These are phyloP conservation scores for Sapria himalayana DNA, from an alignment of 345 rosid genomes.

Conservation along the genomic window DNA sequence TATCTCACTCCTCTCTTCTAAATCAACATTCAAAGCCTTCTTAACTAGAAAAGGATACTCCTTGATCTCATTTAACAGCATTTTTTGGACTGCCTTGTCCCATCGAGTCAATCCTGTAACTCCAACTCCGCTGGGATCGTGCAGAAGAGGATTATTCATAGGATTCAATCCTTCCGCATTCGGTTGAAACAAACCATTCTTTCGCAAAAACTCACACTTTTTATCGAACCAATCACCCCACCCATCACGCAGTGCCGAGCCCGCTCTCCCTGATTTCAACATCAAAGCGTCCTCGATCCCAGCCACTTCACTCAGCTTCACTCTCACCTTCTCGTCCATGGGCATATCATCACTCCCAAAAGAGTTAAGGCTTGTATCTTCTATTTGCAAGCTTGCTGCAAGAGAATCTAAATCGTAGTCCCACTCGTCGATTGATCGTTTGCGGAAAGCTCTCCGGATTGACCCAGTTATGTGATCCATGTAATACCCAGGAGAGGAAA, in stretches of 20 bases:
- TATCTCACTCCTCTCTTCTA: slow-evolving; percentile 10
- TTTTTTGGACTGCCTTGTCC: slow-evolving; percentile 48
- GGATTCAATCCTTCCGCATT: slow-evolving; percentile 68
- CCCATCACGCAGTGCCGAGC: slow-evolving; percentile 53
- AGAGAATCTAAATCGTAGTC: slow-evolving; percentile 45
- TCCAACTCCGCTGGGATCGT: slow-evolving; percentile 80
- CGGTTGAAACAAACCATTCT: slow-evolving; percentile 70
- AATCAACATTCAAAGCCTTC: slow-evolving; percentile 23
- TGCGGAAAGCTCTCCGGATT: slow-evolving; percentile 32
- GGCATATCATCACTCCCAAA: slow-evolving; percentile 75
- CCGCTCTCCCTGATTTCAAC: slow-evolving; percentile 33
- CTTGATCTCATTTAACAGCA: slow-evolving; percentile 45
- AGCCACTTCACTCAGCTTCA: slow-evolving; percentile 38
- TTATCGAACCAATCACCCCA: slow-evolving; percentile 98
- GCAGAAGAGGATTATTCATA: slow-evolving; percentile 58
- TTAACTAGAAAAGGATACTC: slow-evolving; percentile 37
- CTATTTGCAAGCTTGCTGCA: slow-evolving; percentile 10
- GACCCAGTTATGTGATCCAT: slow-evolving; percentile 55
- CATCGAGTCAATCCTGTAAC: slow-evolving; percentile 52
- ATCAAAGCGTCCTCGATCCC: slow-evolving; percentile 58
- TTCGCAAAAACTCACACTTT: slow-evolving; percentile 68
- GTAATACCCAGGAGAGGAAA: slow-evolving; percentile 34
- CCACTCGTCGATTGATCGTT: slow-evolving; percentile 72
- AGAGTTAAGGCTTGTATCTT: slow-evolving; percentile 19
- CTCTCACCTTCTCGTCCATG: slow-evolving; percentile 49